Evolutionary conservation across 495 filamentous ascomycete species (phyloP).

Genomic region (Saxophila tyrrhenica): DNA sequence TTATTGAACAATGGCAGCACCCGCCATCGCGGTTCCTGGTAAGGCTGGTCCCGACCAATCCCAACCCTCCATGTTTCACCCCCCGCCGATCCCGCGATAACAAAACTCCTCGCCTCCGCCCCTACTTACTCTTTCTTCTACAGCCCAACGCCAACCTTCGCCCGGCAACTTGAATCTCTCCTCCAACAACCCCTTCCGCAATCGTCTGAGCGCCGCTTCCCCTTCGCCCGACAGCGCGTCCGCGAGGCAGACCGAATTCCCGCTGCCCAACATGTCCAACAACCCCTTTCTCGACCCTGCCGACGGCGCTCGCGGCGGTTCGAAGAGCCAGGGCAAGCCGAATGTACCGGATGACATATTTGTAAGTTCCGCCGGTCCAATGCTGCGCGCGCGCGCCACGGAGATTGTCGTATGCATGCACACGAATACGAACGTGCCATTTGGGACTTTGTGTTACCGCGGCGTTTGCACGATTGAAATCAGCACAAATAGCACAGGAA

Average conservation of each 20-base stretch:
- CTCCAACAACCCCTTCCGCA: conserved; percentile 98
- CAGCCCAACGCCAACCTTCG: background rate
- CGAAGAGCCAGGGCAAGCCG: conserved; percentile 20
- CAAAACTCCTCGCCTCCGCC: background rate
- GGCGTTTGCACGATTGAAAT: background rate
- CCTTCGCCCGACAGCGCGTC: conserved; percentile 34
- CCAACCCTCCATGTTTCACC: background rate
- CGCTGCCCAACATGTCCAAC: conserved; percentile 43
- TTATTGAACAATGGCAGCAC: background rate
- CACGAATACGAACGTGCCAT: background rate
- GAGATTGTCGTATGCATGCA: background rate
- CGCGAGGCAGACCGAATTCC: conserved; percentile 13
- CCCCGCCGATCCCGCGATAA: background rate
- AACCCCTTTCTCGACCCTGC: conserved; percentile 72
- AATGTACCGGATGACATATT: conserved; percentile 71
- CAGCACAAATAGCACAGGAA: background rate
- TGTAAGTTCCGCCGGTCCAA: too few relatives aligned
- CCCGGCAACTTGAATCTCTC: conserved; percentile 27
- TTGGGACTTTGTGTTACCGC: background rate
- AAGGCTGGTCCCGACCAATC: background rate
- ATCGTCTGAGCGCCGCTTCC: conserved; percentile 55
- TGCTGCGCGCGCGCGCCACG: too few relatives aligned
- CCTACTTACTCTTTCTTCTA: background rate
- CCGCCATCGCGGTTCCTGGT: background rate
- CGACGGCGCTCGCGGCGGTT: conserved; percentile 29